Evolutionary conservation across 345 rosid species (phyloP), one percentile per base, ranked within the genome.

Genomic region (Nephelium lappaceum): DNA sequence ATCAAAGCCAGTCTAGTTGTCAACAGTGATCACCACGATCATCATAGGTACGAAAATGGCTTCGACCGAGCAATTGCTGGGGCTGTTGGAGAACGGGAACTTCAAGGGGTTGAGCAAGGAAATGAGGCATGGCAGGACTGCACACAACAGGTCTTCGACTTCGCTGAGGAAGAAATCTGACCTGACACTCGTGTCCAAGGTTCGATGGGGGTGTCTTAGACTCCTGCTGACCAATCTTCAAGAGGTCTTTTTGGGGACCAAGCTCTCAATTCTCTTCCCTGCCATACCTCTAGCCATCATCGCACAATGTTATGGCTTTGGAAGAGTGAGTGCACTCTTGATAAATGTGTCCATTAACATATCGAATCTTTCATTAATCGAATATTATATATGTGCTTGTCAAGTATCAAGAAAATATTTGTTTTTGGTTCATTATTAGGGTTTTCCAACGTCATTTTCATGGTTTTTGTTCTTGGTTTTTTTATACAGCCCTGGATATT

Each of bases 231-330:
- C 92, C 6, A 93, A 93, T 84, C 82, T 95, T 72, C 98, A 93
- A 77, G 97, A 93, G 85, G 96, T 95, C 71, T 74, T 95, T 79
- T 75, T 93, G 18, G 98, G 97, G 24, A 95, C 99, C 6, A 95
- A 93, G 62, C 96, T 95, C 43, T 81, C 91, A 9, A 64, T 93
- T 72, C 91, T 95, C 45, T 92, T 93, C 65, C 95, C 89, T 0
- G 97, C 95, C n/a, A 81, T 95, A 38, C 97, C 97, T 5, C 83
- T 95, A 0, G 97, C 99, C 39, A 74, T 95, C 64, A 60, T 82
- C 66, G 97, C 93, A n/a, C 36, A 89, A 5, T 78, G 38, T 58
- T 84, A 83, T 60, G 86, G 89, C 11, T 90, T 89, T 38, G 94
- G 83, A 82, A 85, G 89, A 66, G 98, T 95, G 78, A 83, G 92